A percentile compares a stretch with the other conserved stretches of the same genome.
phyloP scores from a whole-genome alignment of 2,329 filamentous ascomycete genomes.

The Penicillium glabrum region DNA sequence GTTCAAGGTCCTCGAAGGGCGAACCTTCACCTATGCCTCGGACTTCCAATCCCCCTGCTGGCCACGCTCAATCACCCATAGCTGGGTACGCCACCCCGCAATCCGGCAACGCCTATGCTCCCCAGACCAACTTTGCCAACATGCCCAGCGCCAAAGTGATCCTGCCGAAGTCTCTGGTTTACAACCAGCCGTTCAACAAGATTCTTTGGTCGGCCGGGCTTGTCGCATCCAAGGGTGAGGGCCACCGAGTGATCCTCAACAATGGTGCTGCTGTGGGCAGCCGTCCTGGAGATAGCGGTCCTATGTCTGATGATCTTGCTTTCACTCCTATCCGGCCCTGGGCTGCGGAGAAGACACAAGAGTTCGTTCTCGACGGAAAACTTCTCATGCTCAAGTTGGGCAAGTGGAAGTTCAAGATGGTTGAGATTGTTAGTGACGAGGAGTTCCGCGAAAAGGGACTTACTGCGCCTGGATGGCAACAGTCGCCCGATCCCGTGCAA shows the following conservation, averaged over 20 bases:
- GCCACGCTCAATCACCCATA: conserved; percentile 20
- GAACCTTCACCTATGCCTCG: conserved; percentile 33
- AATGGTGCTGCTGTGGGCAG: conserved; percentile 53
- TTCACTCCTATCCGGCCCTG: conserved; percentile 53
- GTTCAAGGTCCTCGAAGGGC: conserved; percentile 32
- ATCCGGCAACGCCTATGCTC: conserved; percentile 40
- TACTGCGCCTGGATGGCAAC: conserved; percentile 53
- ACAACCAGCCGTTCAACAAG: conserved; percentile 48
- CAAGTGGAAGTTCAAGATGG: conserved; percentile 61
- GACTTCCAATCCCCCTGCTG: conserved; percentile 16
- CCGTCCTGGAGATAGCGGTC: conserved; percentile 38
- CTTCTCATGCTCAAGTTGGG: conserved; percentile 57
- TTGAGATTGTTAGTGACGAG: conserved; percentile 56
- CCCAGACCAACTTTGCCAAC: conserved; percentile 41
- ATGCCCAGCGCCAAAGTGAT: conserved; percentile 39
- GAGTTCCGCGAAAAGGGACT: conserved; percentile 50
- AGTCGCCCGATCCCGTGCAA: conserved; percentile 12
- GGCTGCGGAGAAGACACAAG: conserved; percentile 42
- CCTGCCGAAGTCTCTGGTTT: conserved; percentile 52
- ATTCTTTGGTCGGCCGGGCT: conserved; percentile 54
- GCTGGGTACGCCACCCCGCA: conserved; percentile 30
- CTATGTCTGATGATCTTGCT: conserved; percentile 46
- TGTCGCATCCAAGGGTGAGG: conserved; percentile 52
- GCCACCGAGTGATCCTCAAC: conserved; percentile 49
- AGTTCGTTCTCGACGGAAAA: conserved; percentile 52